These are phyloP conservation scores for Mariannaea elegans DNA, from an alignment of 2,329 filamentous ascomycete species.

Conservation along the genomic window DNA sequence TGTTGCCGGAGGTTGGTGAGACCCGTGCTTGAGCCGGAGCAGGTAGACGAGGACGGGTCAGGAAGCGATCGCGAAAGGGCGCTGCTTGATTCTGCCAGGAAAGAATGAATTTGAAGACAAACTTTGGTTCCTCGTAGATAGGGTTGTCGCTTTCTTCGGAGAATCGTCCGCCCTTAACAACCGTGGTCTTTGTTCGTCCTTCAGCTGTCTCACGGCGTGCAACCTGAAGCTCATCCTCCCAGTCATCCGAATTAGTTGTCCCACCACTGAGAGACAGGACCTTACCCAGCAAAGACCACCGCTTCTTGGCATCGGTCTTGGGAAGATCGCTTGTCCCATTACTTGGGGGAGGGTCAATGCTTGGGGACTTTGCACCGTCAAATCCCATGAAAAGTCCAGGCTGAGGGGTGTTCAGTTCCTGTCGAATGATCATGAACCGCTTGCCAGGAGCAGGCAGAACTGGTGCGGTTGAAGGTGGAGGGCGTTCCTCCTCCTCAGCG, in stretches of 20 bases:
- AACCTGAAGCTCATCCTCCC: constrained; percentile 57
- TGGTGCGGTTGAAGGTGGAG: constrained; percentile 79
- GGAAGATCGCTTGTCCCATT: constrained; percentile 37
- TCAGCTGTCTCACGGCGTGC: constrained; percentile 17
- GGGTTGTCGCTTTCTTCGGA: constrained; percentile 62
- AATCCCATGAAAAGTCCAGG: constrained; percentile 60
- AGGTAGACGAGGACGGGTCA: constrained; percentile 75
- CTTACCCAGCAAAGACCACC: constrained; percentile 71
- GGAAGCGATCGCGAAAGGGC: constrained; percentile 67
- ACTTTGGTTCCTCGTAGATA: constrained; percentile 64
- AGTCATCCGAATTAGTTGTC: constrained; percentile 29
- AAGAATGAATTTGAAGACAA: constrained; percentile 78
- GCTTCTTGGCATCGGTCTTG: constrained; percentile 61
- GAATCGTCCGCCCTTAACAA: constrained; percentile 44
- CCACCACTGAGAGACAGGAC: constrained; percentile 57
- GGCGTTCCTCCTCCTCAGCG: constrained; percentile 63
- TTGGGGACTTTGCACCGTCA: constrained; percentile 52
- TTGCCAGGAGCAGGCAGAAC: constrained; percentile 86
- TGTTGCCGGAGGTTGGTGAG: constrained; percentile 49
- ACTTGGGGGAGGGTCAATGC: constrained; percentile 33
- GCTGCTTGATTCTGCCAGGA: constrained; percentile 68
- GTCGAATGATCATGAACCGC: constrained; percentile 87
- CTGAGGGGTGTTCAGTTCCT: constrained; percentile 66
- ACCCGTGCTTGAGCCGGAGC: constrained; percentile 74
- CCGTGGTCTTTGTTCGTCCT: constrained; percentile 44